Evolutionary conservation across 1,284 basidiomycete species (phyloP).

Genomic region (Cerioporus squamosus): DNA sequence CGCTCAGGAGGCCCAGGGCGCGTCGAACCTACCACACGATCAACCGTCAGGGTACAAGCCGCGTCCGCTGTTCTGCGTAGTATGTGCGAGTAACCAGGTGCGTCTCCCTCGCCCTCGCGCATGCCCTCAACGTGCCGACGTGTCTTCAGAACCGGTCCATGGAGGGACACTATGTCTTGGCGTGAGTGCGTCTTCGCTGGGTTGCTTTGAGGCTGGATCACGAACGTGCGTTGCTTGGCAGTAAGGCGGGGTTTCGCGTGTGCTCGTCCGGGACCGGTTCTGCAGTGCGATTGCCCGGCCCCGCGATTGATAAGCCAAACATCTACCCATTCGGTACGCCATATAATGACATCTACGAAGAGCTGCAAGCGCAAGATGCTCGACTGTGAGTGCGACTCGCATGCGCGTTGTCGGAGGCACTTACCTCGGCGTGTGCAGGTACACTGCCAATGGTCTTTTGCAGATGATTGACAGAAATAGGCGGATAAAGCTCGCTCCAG

Average conservation of each 20-base stretch:
- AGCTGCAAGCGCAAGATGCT: slow-evolving; percentile 87
- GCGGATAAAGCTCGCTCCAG: slow-evolving; percentile 90
- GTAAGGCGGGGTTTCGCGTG: slow-evolving; percentile 89
- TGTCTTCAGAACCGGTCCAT: slow-evolving; percentile 90
- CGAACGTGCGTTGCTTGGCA: slow-evolving; percentile 33
- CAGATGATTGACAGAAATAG: slow-evolving; percentile 98
- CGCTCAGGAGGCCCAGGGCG: slow-evolving; percentile 31
- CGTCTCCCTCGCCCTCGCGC: slow-evolving; percentile 25
- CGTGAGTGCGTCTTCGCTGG: slow-evolving; percentile 56
- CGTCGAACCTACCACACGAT: slow-evolving; percentile 16
- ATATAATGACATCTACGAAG: slow-evolving; percentile 95
- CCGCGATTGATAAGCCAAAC: slow-evolving; percentile 97
- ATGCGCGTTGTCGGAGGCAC: slow-evolving; percentile 16
- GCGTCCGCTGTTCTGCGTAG: slow-evolving; percentile 91
- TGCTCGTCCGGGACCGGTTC: slow-evolving; percentile 97
- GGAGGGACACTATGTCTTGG: slow-evolving; percentile 94
- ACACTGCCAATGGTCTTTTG: slow-evolving; percentile 95
- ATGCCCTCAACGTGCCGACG: slow-evolving; percentile 5
- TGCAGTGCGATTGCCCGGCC: slow-evolving; percentile 94
- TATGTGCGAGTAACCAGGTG: slow-evolving; percentile 97
- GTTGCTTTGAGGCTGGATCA: not conserved
- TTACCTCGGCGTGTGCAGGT: slow-evolving; percentile 51
- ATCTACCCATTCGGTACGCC: slow-evolving; percentile 99
- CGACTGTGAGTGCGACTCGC: slow-evolving; percentile 62
- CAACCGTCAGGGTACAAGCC: slow-evolving; percentile 49